Conservation (phyloP, 495 filamentous ascomycete species). For the Pseudotulostoma volvatum region DNA sequence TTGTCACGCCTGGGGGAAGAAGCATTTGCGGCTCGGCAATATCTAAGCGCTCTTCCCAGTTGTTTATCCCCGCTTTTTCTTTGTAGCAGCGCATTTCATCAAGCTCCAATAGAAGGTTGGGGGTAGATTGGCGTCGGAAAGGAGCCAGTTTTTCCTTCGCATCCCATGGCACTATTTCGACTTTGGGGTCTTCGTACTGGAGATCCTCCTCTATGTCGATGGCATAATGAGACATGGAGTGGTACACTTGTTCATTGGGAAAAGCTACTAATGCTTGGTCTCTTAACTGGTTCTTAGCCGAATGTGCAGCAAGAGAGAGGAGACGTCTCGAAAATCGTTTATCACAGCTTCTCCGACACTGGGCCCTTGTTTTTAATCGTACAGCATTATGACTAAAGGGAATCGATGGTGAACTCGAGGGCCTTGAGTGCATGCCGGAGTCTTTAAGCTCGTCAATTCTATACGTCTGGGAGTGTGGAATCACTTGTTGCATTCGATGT, state of each 20-base stretch:
- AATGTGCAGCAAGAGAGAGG: slow-evolving; percentile 55
- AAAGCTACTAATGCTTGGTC: slow-evolving; percentile 57
- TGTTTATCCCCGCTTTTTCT: slow-evolving; percentile 26
- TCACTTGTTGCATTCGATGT: slow-evolving; percentile 23
- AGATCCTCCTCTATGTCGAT: slow-evolving; percentile 34
- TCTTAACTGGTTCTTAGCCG: slow-evolving; percentile 55
- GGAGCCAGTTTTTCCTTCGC: slow-evolving; percentile 15
- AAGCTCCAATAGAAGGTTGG: slow-evolving; percentile 34
- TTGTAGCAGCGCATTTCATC: slow-evolving; percentile 35
- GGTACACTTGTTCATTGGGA: slow-evolving; percentile 46
- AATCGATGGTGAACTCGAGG: slow-evolving; percentile 30
- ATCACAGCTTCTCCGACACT: slow-evolving; percentile 44
- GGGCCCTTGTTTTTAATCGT: slow-evolving; percentile 21
- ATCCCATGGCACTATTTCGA: slow-evolving; percentile 32
- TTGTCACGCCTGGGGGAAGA: slow-evolving; percentile 6
- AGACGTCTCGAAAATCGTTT: slow-evolving; percentile 57
- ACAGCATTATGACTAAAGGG: slow-evolving; percentile 21
- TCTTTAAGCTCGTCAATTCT: slow-evolving; percentile 39
- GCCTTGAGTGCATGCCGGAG: slow-evolving; percentile 29
- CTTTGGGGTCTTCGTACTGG: slow-evolving; percentile 19
- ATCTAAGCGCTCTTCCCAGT: slow-evolving; percentile 4
- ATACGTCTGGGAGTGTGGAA: slow-evolving; percentile 36
- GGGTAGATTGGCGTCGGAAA: slow-evolving; percentile 28
- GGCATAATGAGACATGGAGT: slow-evolving; percentile 44
- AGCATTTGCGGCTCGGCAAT: slow-evolving; percentile 8